phyloP scores from a whole-genome alignment of 2,329 filamentous ascomycete genomes.

The Plenodomus biglobosus region DNA sequence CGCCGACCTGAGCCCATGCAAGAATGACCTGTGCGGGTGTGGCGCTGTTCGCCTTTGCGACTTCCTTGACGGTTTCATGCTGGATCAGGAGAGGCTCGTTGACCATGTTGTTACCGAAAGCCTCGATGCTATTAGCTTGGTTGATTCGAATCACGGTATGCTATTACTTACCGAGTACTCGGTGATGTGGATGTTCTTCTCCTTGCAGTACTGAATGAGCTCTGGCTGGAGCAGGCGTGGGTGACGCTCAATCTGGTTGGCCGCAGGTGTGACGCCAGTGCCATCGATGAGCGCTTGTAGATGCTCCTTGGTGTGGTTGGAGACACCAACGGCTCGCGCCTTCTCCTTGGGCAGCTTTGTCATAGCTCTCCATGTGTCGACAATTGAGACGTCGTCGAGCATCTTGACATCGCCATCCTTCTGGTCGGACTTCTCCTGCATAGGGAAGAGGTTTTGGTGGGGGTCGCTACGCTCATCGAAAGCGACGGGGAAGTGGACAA shows the following conservation, averaged over 20 bases:
- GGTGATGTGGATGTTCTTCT: slow-evolving; percentile 37
- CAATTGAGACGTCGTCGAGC: slow-evolving; percentile 60
- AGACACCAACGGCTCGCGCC: slow-evolving; percentile 34
- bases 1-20: slow-evolving; percentile 77
- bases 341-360: slow-evolving; percentile 41
- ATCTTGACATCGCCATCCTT: slow-evolving; percentile 23
- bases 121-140: slow-evolving; percentile 64
- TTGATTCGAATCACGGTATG: slow-evolving; percentile 55
- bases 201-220: slow-evolving; percentile 32
- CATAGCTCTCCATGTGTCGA: slow-evolving; percentile 45
- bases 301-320: slow-evolving; percentile 37
- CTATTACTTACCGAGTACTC: slow-evolving; percentile 27
- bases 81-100: slow-evolving; percentile 47
- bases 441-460: slow-evolving; percentile 29
- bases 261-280: slow-evolving; percentile 33
- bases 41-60: slow-evolving; percentile 61
- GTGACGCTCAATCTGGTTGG: slow-evolving; percentile 38
- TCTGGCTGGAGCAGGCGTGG: slow-evolving; percentile 31
- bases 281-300: slow-evolving; percentile 58
- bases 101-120: slow-evolving; percentile 61
- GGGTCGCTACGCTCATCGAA: slow-evolving; percentile 53
- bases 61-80: slow-evolving; percentile 65
- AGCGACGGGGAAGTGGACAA: slow-evolving; percentile 68
- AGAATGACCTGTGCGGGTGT: slow-evolving; percentile 78
- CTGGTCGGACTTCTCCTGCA: slow-evolving; percentile 13